A percentile compares a stretch with the other conserved stretches of the same genome.
These are phyloP conservation scores for Aspergillus sclerotiicarbonarius DNA, from an alignment of 495 filamentous ascomycete genomes.

Conservation along the genomic window DNA sequence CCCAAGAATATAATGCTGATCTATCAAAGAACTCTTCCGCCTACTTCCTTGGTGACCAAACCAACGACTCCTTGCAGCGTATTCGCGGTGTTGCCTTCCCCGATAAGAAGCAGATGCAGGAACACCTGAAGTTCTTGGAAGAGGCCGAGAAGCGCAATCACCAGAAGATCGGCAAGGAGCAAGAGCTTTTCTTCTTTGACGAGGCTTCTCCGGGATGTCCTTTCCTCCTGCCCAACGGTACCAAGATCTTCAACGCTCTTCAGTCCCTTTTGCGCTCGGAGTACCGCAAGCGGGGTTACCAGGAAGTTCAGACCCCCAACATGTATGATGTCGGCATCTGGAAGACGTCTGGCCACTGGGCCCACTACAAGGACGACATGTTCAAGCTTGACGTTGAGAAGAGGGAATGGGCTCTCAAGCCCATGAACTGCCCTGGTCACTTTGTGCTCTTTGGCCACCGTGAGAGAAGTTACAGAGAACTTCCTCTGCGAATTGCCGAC, in stretches of 20 bases:
- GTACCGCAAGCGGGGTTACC: constrained; percentile 91
- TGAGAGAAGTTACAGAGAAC: constrained; percentile 79
- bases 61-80: constrained; percentile 90
- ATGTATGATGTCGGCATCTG: constrained; percentile 90
- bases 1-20: constrained; percentile 8
- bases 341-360: constrained; percentile 94
- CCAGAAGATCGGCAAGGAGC: constrained; percentile 82
- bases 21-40: constrained; percentile 80
- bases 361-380: constrained; percentile 96
- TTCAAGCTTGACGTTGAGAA: constrained; percentile 91
- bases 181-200: constrained; percentile 96
- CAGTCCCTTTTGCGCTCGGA: constrained; percentile 75
- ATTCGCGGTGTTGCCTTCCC: constrained; percentile 97
- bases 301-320: constrained; percentile 93
- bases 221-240: constrained; percentile 92
- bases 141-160: constrained; percentile 97
- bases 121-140: constrained; percentile 89
- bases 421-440: constrained; percentile 97
- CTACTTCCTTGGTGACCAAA: constrained; percentile 91
- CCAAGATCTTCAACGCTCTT: constrained; percentile 86
- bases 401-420: constrained; percentile 76
- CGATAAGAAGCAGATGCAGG: constrained; percentile 88
- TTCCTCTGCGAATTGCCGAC: constrained; percentile 88
- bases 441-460: constrained; percentile 74
- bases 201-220: constrained; percentile 87